Conservation (phyloP, 306 rosid species). For the Casuarina glauca region DNA sequence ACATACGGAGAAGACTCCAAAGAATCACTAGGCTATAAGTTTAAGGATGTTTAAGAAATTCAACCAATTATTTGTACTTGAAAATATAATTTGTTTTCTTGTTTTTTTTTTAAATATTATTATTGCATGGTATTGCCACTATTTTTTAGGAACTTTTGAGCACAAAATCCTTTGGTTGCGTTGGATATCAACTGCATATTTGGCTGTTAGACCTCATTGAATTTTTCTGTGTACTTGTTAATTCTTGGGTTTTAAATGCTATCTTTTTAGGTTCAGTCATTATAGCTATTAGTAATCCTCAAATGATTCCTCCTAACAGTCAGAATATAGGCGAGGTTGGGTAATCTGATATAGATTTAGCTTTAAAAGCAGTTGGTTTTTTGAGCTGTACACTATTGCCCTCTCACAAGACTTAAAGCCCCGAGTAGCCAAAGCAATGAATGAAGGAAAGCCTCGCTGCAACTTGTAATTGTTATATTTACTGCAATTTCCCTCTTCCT, state of each 20-base stretch:
- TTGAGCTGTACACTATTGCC: conserved; percentile 19
- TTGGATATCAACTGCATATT: too few relatives aligned
- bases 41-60: neutral
- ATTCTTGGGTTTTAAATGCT: too few relatives aligned
- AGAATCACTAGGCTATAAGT: neutral
- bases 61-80: too few relatives aligned
- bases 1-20: neutral
- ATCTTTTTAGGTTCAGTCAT: too few relatives aligned
- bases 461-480: conserved; percentile 59
- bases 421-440: conserved; percentile 72
- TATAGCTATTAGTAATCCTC: conserved; percentile 17
- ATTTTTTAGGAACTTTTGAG: too few relatives aligned
- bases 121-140: too few relatives aligned
- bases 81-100: too few relatives aligned
- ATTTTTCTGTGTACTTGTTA: too few relatives aligned
- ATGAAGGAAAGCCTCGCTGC: conserved; percentile 64
- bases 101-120: too few relatives aligned
- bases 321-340: conserved; percentile 30
- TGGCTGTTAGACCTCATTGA: too few relatives aligned
- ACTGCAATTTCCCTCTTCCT: conserved; percentile 77
- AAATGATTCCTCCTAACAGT: conserved; percentile 28
- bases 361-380: conserved; percentile 51
- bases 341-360: conserved; percentile 39
- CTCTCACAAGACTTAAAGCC: conserved; percentile 45
- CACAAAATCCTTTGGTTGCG: too few relatives aligned